Conservation (phyloP, 169 alveolate species). For the Plasmodium malariae region DNA sequence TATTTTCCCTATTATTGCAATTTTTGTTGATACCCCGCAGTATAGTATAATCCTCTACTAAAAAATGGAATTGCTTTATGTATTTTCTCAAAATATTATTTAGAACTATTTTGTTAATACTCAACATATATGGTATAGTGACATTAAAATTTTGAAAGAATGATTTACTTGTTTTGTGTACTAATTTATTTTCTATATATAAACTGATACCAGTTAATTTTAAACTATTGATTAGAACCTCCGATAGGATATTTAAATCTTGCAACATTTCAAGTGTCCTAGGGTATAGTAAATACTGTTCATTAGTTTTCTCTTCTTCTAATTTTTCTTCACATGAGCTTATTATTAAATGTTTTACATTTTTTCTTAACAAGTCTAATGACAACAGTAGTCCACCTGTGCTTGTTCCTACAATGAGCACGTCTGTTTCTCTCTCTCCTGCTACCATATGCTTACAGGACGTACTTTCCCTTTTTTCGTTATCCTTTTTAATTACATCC, state of each 20-base stretch:
- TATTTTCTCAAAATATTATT: slow-evolving; percentile 20
- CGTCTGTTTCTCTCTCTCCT: slow-evolving; percentile 32
- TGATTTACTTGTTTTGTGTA: slow-evolving; percentile 22
- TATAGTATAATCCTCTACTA: slow-evolving; percentile 14
- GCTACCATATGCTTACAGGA: neutral
- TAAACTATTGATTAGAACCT: slow-evolving; percentile 14
- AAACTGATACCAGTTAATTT: slow-evolving; percentile 42
- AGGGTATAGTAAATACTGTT: slow-evolving; percentile 47
- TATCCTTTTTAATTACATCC: neutral
- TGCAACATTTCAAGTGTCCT: slow-evolving; percentile 46
- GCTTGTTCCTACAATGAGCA: slow-evolving; percentile 30
- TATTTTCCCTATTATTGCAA: neutral
- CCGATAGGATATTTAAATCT: slow-evolving; percentile 26
- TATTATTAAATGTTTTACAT: slow-evolving; percentile 27
- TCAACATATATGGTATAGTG: slow-evolving; percentile 34
- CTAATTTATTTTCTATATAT: slow-evolving; percentile 29
- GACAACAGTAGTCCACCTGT: slow-evolving; percentile 42
- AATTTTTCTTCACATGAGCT: slow-evolving; percentile 1
- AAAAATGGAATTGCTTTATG: neutral
- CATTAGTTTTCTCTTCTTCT: slow-evolving; percentile 14
- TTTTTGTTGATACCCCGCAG: slow-evolving; percentile 5
- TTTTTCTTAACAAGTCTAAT: slow-evolving; percentile 24
- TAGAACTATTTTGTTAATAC: slow-evolving; percentile 25
- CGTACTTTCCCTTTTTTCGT: neutral
- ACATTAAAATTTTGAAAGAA: slow-evolving; percentile 41